A percentile compares a stretch with the other conserved stretches of the same genome.
Evolutionary conservation across 2,329 filamentous ascomycete genomes (phyloP).

Genomic region (Phialophora expanda): DNA sequence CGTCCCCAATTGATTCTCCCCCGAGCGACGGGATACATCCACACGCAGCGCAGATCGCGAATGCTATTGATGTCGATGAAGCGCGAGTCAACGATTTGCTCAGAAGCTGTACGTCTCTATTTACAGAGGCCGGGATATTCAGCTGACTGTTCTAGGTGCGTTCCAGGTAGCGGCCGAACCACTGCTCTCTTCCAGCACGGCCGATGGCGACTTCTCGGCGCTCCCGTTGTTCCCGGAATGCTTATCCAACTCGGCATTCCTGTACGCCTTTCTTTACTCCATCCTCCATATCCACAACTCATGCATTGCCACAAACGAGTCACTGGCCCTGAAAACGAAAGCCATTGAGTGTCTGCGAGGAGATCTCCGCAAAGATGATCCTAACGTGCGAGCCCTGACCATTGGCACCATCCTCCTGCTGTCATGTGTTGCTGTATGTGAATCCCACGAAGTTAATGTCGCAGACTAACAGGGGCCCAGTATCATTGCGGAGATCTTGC

Average conservation of each 20-base stretch:
- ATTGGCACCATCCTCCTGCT: slow-evolving; percentile 24
- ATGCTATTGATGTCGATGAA: slow-evolving; percentile 15
- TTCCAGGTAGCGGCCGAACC: slow-evolving; percentile 22
- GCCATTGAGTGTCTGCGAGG: slow-evolving; percentile 23
- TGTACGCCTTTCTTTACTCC: slow-evolving; percentile 24
- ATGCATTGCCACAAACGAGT: slow-evolving; percentile 14
- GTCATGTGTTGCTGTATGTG: slow-evolving; percentile 19
- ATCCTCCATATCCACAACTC: slow-evolving; percentile 19
- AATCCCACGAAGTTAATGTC: neutral
- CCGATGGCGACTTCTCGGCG: slow-evolving; percentile 5
- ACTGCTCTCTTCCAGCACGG: slow-evolving; percentile 5
- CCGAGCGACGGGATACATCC: slow-evolving; percentile 5
- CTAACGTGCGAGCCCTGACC: slow-evolving; percentile 15
- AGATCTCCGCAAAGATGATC: slow-evolving; percentile 16
- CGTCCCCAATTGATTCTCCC: neutral
- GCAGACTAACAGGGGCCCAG: slow-evolving; percentile 12
- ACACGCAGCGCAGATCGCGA: slow-evolving; percentile 14
- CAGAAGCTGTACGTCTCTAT: slow-evolving; percentile 19
- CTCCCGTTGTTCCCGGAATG: slow-evolving; percentile 24
- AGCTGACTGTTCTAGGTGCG: slow-evolving; percentile 10
- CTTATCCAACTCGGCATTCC: slow-evolving; percentile 18
- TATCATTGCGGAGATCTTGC: slow-evolving; percentile 21
- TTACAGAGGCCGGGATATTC: neutral
- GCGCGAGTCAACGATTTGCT: slow-evolving; percentile 15
- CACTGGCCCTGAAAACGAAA: slow-evolving; percentile 21